A percentile compares a stretch with the other conserved stretches of the same genome.
Evolutionary conservation across 2,329 filamentous ascomycete species (phyloP).

Genomic region (Talaromyces sp.): DNA sequence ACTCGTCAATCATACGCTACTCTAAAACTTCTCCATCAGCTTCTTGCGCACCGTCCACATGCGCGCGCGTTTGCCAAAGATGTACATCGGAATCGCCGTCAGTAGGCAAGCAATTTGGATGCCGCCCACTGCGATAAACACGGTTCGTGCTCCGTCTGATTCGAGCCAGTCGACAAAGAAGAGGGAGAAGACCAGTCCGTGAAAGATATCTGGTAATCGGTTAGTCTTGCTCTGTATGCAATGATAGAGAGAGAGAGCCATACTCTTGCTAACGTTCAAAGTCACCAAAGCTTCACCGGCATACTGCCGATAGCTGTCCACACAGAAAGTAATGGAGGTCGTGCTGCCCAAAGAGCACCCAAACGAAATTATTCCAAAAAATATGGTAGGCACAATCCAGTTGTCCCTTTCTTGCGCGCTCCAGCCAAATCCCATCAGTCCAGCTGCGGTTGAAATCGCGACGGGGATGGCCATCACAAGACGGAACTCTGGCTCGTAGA

Average conservation of each 20-base stretch:
- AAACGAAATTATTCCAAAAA: constrained; percentile 88
- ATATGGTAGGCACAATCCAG: constrained; percentile 89
- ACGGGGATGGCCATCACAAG: constrained; percentile 83
- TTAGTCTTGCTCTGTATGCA: constrained; percentile 16
- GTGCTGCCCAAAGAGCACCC: constrained; percentile 86
- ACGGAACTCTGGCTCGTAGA: constrained; percentile 93
- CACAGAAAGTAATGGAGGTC: constrained; percentile 87
- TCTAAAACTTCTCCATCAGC: constrained; percentile 71
- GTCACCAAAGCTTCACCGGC: constrained; percentile 92
- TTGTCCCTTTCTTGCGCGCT: constrained; percentile 65
- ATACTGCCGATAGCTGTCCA: constrained; percentile 89
- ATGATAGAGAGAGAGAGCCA: constrained; percentile 26
- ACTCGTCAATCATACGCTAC: not conserved
- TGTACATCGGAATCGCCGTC: constrained; percentile 83
- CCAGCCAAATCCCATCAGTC: constrained; percentile 97
- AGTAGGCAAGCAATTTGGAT: constrained; percentile 75
- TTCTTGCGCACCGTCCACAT: constrained; percentile 92
- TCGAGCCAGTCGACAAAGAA: constrained; percentile 85
- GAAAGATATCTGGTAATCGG: constrained; percentile 57
- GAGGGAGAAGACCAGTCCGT: constrained; percentile 80
- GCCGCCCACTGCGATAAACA: constrained; percentile 76
- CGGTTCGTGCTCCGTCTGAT: constrained; percentile 64
- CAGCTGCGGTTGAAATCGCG: constrained; percentile 69
- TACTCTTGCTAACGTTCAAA: constrained; percentile 81
- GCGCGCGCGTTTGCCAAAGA: constrained; percentile 80